Conservation (phyloP, 108 stramenopile genomes). For the Cylindrotheca closterium region DNA sequence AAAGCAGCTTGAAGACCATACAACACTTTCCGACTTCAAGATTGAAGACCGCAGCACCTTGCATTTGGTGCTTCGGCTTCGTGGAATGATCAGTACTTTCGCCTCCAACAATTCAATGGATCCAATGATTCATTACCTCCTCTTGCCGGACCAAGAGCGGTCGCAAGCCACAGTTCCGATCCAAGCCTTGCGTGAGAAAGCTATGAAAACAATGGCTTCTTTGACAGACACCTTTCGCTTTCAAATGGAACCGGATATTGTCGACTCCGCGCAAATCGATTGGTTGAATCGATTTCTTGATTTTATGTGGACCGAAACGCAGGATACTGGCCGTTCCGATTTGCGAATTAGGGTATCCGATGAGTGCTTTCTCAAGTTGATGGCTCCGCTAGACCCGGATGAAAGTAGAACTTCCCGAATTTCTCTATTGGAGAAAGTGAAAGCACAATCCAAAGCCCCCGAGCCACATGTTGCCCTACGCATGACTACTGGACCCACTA, state of each 20-base stretch:
- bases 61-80: constrained; percentile 39
- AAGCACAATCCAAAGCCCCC: too few species aligned
- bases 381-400: too few species aligned
- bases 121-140: constrained; percentile 24
- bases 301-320: too few species aligned
- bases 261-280: neutral
- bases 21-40: constrained; percentile 62
- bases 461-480: constrained; percentile 33
- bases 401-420: too few species aligned
- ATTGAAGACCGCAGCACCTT: constrained; percentile 49
- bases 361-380: too few species aligned
- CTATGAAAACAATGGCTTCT: neutral
- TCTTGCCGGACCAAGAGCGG: constrained; percentile 31
- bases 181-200: neutral
- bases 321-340: too few species aligned
- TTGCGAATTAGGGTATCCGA: neutral
- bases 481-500: constrained; percentile 33
- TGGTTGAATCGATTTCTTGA: neutral
- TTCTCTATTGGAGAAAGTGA: too few species aligned
- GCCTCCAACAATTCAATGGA: constrained; percentile 17
- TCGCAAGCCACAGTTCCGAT: constrained; percentile 10
- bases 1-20: constrained; percentile 66
- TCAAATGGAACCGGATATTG: neutral
- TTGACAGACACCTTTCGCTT: neutral
- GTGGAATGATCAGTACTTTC: constrained; percentile 35